Evolutionary conservation across 2,329 filamentous ascomycete species (phyloP), one percentile per base, ranked within the genome.

Genomic region (Cytospora leucostoma): DNA sequence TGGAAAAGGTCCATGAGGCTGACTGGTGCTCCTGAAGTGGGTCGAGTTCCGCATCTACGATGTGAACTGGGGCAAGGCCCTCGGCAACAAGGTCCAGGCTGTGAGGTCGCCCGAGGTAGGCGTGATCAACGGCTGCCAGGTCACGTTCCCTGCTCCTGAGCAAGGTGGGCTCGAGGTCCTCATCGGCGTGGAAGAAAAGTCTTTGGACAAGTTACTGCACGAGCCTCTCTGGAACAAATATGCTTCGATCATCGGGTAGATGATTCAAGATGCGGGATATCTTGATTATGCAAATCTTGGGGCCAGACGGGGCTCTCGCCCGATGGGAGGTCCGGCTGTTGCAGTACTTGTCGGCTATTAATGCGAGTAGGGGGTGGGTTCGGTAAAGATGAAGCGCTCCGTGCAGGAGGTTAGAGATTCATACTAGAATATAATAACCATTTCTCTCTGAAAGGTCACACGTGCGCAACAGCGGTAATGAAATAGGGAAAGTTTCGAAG

Each of bases 141-240:
- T 74, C 27, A 69, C 74, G 6, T 63, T 76, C 3, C 74, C 73
- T 8, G 61, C 67, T 51, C 61, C 75, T 7, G 72, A 70, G 5
- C 67, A 72, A 27, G 73, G 73, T 15, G 72, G 72, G 1, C 71
- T 75, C 58, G 74, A 75, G 56, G 63, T 75, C n/a, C 49, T 75
- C 17, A 68, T 75, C 7, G 73, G 73, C 1, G 71, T 75, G 5
- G 72, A 75, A 57, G 65, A 61, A 13, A 72, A 64, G 53, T 71
- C 64, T 33, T 61, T 74, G 58, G 64, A 70, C 13, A 65, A 65
- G 32, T 66, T 76, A 21, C 40, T 73, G 59, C 61, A 65, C 33
- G 73, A 76, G 34, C 73, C 71, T 0, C 54, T 74, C 33, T 64
- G 72, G 66, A 69, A 62, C 8, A 75, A 71, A 61, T 61, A 37